Base-by-base conservation (phyloP, 768 basidiomycete genomes). In the Lactarius deliciosus region DNA sequence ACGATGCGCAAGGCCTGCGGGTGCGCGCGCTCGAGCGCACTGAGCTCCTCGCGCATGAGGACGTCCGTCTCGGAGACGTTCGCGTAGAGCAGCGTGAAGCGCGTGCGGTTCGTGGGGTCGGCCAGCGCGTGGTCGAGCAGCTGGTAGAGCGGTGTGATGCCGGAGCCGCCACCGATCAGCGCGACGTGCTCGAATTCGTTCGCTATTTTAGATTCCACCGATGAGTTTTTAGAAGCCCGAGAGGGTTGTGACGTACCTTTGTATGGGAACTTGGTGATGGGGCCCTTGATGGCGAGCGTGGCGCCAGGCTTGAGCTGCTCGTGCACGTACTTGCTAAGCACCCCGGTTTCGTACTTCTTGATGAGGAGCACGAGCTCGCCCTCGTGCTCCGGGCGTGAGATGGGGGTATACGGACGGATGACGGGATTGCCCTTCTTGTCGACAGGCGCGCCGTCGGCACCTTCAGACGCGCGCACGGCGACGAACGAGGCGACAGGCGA, bases 1-100 rank as follows among this genome's bases (percentile, higher is more conserved):
- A 96, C 85, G 65, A 96, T 81, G 67, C 94, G 85, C 74, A 98
- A 83, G 69, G 79, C 88, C 59, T 86, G 76, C 11, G 90, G 88
- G 77, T 88, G 79, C 70, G 86, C 84, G 73, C 84, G 84, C 78
- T 86, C 84, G 72, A 92, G 79, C 9, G 76, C 77, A 67, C 94
- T 91, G 69, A 94, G 82, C 71, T 90, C 87, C 73, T 90, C 84
- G 61, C 88, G 86, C 68, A 96, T 84, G 61, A 96, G 86, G 69
- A 99, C 97, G 75, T 99, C 97, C 61, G 84, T 81, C 75, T 94
- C 92, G 16, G 93, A 85, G 45, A 94, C 83, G 76, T 98, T 98
- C 45, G 92, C 88, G 78, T 91, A 98, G 72, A 99, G 79, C 63
- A 98, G 82, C 57, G 89, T 96, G 81, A 93, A 97, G 73, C 94